Base-by-base conservation (phyloP, 129 eudicot species). In the Daucus carota region DNA sequence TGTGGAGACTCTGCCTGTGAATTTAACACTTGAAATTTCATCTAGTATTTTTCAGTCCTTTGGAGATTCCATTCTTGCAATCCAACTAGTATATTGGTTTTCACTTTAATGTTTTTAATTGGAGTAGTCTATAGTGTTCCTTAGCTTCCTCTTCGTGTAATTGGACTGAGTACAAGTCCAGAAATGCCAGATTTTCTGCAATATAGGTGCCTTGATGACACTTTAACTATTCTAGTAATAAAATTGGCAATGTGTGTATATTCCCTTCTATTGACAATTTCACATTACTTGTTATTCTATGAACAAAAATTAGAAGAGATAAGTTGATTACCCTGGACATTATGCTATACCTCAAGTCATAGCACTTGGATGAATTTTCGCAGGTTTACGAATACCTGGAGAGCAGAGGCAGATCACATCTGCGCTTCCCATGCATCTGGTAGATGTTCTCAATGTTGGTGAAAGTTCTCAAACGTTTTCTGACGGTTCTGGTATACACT, bases 391-490 rank as follows among this genome's bases (percentile, higher is more conserved):
- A 54, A 71, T 94, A 76, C 90, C 96, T 77, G 88, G 48, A 82
- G 97, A 94, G 59, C 99, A 94, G 79, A 91, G 97, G 75, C 99
- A 91, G 75, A 77, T 83, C 52, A 88, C 90, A 40, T 84, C 97
- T 38, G 72, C 90, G 66, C 97, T 94, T 79, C 99, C 99, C 22
- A 68, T 86, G 75, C 99, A 94, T 84, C 87, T 94, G 80, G 90
- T 77, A 48, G 96, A 94, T 88, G 88, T 94, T 52, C 96, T 91
- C 22, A 77, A 86, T 57, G 84, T 80, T 24, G 83, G 80, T 76
- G 97, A 94, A 46, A 78, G 50, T 67, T 41, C 78, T 65, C 96
- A 87, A 81, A 80, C 85, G 17, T 79, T 88, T 75, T 54, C 83
- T 16, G 97, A 91, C 75, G 76, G 92, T 80, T 87, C 99, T 77